phyloP scores from a whole-genome alignment of 306 rosid genomes.

The Acacia crassicarpa region DNA sequence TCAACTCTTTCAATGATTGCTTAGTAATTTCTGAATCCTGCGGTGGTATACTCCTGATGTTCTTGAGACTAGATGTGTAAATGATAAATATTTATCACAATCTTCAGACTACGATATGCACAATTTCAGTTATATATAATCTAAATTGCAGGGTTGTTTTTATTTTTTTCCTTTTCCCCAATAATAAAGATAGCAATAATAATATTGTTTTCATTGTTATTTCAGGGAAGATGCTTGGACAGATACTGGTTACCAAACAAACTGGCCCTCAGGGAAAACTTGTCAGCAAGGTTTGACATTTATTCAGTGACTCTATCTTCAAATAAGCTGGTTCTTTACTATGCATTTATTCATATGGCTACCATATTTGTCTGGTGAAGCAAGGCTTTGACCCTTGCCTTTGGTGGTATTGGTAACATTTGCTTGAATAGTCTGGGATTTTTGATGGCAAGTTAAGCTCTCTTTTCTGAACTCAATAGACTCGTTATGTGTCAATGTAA shows the following conservation, averaged over 20 bases:
- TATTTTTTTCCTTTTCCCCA: background rate
- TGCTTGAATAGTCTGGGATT: background rate
- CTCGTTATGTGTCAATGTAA: slow-evolving; percentile 10
- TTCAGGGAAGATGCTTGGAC: slow-evolving; percentile 97
- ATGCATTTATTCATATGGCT: slow-evolving; percentile 10
- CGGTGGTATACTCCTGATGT: background rate
- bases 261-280: slow-evolving; percentile 93
- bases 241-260: slow-evolving; percentile 96
- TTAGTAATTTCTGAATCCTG: no score
- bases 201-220: background rate
- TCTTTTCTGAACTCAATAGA: background rate
- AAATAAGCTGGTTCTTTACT: background rate
- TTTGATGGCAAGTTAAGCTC: background rate
- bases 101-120: background rate
- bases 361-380: slow-evolving; percentile 7
- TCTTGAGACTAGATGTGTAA: background rate
- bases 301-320: slow-evolving; percentile 25
- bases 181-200: background rate
- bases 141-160: background rate
- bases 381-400: slow-evolving; percentile 5
- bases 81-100: background rate
- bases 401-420: background rate
- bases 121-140: slow-evolving; percentile 12
- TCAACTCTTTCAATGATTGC: background rate
- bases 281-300: slow-evolving; percentile 81